Evolutionary conservation across 1,284 basidiomycete genomes (phyloP), one percentile per base, ranked within the genome.

Genomic region (Calocybe gambosa): DNA sequence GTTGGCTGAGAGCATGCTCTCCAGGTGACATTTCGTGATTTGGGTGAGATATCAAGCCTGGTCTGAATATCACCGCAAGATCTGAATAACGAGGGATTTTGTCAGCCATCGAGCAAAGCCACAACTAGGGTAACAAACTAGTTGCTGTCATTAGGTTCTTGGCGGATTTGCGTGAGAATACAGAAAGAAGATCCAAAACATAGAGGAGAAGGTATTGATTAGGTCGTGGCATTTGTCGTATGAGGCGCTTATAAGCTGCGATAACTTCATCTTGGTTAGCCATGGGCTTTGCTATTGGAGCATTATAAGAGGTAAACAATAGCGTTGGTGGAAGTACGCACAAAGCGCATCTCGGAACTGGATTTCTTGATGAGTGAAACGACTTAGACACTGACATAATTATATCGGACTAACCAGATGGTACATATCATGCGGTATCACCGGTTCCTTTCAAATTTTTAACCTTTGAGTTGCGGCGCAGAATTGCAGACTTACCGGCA

Each of bases 161-260:
- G 56, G 93, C 88, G 20, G 84, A 80, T 62, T 92, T 93, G 48
- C 87, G 80, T 1, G 92, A 87, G 67, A 99, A 97, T 6, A 99
- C 93, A 39, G 92, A 93, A 39, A 99, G 74, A 18, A 99, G 78
- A 64, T 99, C 95, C 50, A 99, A 79, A 26, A 99, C 91, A 64
- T 99, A 99, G 46, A 98, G 82, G 21, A 99, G 75, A 18, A 99
- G 81, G 62, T 94, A 96, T 62, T 95, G 93, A 56, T 96, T 95
- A 26, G 88, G 79, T 13, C 82, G 81, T 0, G 93, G 91, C 75
- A 96, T 81, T 39, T 79, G 74, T 25, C 83, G 78, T 55, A 99
- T 95, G 46, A 99, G 73, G 26, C 75, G 73, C 58, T 91, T 91
- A 73, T 93, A 98, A 2, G 78, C 82, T 40, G 78, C 64, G 47